Evolutionary conservation across 2,329 filamentous ascomycete genomes (phyloP), one percentile per base, ranked within the genome.

Genomic region (Clathrospora elynae): DNA sequence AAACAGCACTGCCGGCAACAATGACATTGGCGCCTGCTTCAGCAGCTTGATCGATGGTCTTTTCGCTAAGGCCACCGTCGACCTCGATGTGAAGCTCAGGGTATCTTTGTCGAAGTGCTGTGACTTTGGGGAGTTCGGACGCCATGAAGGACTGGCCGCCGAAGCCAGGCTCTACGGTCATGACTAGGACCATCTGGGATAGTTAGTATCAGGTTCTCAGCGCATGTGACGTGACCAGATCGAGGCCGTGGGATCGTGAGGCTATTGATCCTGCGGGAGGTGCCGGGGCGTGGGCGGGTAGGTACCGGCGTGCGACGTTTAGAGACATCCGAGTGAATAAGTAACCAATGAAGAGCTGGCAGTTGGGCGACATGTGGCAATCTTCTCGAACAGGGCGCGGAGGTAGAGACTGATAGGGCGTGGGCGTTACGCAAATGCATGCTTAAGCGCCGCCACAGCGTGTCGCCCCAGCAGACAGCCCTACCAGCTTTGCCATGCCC

Each of bases 131-230:
- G 57, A 99, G 82, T 75, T 96, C 90, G 5, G 88, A 89, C 9
- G 90, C 85, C 90, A 97, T 97, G 78, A 99, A 99, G 67, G 96
- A 96, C 70, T 99, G 93, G 5, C 93, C 93, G 51, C 93, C 93
- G 67, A 99, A 99, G 31, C 93, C 93, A 30, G 93, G 93, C 73
- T 99, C 83, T 29, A 99, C 93, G 1, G 93, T 99, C 93, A 99
- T 99, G 48, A 99, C 82, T 12, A 99, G 84, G 24, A 96, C 90
- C 93, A 99, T 99, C 92, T 96, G 51, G 8, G 12, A 13, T 24
- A 8, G 41, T 62, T 32, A 61, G 58, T 23, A 23, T 29, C 5
- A 4, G 13, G 17, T 20, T 18, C 13, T 17, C 6, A 13, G 11
- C 16, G 20, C 35, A 42, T 23, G 17, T 42, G 32, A 46, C 10